Conservation (phyloP, 805 yeast species). For the Saccharomycopsis sp. region DNA sequence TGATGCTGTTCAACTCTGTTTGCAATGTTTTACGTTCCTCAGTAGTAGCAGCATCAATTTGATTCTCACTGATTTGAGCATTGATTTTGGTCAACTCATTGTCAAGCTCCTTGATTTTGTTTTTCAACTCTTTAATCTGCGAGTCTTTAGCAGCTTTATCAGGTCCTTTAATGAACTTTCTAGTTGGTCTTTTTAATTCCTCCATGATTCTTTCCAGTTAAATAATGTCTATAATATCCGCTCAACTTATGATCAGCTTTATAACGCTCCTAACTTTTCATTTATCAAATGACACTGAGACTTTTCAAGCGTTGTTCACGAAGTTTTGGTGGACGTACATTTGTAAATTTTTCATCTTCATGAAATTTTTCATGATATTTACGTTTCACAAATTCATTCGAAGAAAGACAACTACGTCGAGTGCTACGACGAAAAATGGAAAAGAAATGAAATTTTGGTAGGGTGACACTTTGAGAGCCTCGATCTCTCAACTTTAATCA, state of each 20-base stretch:
- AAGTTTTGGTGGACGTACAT: not conserved
- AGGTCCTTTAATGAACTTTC: constrained; percentile 66
- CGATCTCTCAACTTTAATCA: not conserved
- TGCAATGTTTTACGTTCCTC: constrained; percentile 48
- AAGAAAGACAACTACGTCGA: too few relatives aligned
- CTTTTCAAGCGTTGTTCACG: too few relatives aligned
- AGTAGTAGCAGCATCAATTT: constrained; percentile 40
- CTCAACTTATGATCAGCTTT: not conserved
- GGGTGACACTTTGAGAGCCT: not conserved
- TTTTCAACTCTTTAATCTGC: constrained; percentile 46
- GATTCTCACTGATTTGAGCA: constrained; percentile 32
- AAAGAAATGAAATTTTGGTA: not conserved
- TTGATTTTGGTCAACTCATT: constrained; percentile 2
- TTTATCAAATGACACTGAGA: too few relatives aligned
- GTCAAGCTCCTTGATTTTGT: constrained; percentile 36
- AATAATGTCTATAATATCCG: not conserved
- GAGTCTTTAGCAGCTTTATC: constrained; percentile 60
- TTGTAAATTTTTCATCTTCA: not conserved
- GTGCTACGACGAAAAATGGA: not conserved
- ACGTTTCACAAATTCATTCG: not conserved
- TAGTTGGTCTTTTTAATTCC: constrained; percentile 25
- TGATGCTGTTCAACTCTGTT: constrained; percentile 39
- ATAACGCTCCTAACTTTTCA: too few relatives aligned
- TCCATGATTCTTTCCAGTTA: not conserved
- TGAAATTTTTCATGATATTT: not conserved